A percentile compares a stretch with the other conserved stretches of the same genome.
Evolutionary conservation across 192 early-diverging fungal species (phyloP).

Genomic region (Backusella mclennaniae): DNA sequence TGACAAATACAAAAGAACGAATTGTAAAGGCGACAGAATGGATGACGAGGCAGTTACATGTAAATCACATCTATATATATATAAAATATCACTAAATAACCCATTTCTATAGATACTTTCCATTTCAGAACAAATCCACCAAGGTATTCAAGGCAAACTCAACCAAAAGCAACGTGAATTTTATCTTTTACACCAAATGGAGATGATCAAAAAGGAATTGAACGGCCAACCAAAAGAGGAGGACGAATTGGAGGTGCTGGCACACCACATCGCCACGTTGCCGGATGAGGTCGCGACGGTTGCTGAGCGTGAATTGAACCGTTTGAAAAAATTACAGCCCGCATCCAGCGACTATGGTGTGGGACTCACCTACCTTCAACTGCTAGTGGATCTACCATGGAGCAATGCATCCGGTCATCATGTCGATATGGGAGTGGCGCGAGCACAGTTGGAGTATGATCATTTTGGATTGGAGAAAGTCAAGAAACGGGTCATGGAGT

Average conservation of each 20-base stretch:
- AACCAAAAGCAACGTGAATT: conserved; percentile 81
- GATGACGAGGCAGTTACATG: conserved; percentile 71
- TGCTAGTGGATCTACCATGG: conserved; percentile 79
- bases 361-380: conserved; percentile 71
- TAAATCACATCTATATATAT: conserved; percentile 12
- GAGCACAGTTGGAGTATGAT: conserved; percentile 69
- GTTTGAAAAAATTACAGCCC: conserved; percentile 69
- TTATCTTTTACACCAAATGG: conserved; percentile 74
- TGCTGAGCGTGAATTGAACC: conserved; percentile 60
- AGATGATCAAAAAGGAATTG: conserved; percentile 77
- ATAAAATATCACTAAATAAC: no score
- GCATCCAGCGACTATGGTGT: conserved; percentile 76
- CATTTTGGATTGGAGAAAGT: conserved; percentile 81
- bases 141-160: conserved; percentile 69
- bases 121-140: conserved; percentile 73
- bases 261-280: conserved; percentile 52
- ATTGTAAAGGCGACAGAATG: conserved; percentile 55
- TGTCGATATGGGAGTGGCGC: conserved; percentile 65
- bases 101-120: conserved; percentile 19
- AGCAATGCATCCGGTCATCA: conserved; percentile 51
- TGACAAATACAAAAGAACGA: conserved; percentile 55
- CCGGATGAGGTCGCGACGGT: conserved; percentile 58
- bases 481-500: conserved; percentile 81
- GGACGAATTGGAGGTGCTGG: conserved; percentile 58
- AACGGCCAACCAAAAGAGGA: conserved; percentile 44